Evolutionary conservation across 345 rosid genomes (phyloP).

Genomic region (Brassica napus): Da-Ae NC_063450.1:27113001-27113500

Average conservation of each 20-base stretch:
- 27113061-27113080: no score
- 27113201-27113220: no score
- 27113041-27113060: no score
- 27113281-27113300: conserved; percentile 53
- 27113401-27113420: conserved; percentile 1
- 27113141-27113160: no score
- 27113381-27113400: background rate
- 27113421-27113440: conserved; percentile 21
- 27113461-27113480: conserved; percentile 19
- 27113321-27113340: conserved; percentile 61
- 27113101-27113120: no score
- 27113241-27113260: conserved; percentile 85
- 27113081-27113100: no score
- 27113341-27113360: conserved; percentile 7
- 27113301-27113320: conserved; percentile 80
- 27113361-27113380: background rate
- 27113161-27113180: no score
- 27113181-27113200: no score
- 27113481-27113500: conserved; percentile 36
- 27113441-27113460: conserved; percentile 18
- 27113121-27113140: no score
- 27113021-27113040: no score
- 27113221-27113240: background rate
- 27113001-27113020: no score
- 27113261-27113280: conserved; percentile 48